These are phyloP conservation scores for Euphorbia lathyris DNA, from an alignment of 345 rosid genomes.

Conservation along the genomic window DNA sequence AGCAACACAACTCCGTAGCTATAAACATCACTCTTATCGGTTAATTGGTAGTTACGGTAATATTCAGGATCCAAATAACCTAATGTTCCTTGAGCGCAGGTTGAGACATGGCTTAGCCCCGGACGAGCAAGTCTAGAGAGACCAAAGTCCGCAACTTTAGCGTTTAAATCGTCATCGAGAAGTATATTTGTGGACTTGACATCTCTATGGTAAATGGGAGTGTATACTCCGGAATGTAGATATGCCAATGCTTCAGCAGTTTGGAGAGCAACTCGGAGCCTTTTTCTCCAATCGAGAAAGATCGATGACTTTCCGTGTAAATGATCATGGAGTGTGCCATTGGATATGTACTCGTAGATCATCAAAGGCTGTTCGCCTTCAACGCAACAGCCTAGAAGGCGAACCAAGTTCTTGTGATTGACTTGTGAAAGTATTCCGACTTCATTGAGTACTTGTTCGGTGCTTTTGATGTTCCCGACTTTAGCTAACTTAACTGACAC, in stretches of 20 bases:
- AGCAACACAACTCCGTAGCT: constrained; percentile 57
- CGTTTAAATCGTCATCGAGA: constrained; percentile 39
- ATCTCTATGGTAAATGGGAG: constrained; percentile 59
- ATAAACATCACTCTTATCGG: constrained; percentile 60
- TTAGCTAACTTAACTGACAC: constrained; percentile 61
- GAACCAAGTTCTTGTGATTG: constrained; percentile 62
- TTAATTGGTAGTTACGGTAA: constrained; percentile 54
- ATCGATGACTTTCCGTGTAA: constrained; percentile 35
- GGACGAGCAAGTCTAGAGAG: constrained; percentile 56
- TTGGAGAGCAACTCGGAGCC: constrained; percentile 48
- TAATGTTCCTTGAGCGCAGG: constrained; percentile 63
- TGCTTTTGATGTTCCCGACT: constrained; percentile 63
- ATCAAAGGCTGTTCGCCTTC: constrained; percentile 56
- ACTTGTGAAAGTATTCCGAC: constrained; percentile 64
- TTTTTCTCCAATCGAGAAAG: constrained; percentile 44
- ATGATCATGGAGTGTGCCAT: constrained; percentile 58
- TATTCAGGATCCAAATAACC: constrained; percentile 68
- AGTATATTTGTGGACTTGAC: constrained; percentile 63
- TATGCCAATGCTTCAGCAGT: constrained; percentile 62
- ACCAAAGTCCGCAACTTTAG: constrained; percentile 59
- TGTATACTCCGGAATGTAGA: constrained; percentile 51
- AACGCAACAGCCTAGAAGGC: constrained; percentile 55
- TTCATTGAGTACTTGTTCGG: constrained; percentile 61
- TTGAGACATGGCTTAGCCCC: constrained; percentile 59
- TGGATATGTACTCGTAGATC: constrained; percentile 56